phyloP scores from a whole-genome alignment of 2,329 filamentous ascomycete genomes.

The Ophiostoma angusticollis region DNA sequence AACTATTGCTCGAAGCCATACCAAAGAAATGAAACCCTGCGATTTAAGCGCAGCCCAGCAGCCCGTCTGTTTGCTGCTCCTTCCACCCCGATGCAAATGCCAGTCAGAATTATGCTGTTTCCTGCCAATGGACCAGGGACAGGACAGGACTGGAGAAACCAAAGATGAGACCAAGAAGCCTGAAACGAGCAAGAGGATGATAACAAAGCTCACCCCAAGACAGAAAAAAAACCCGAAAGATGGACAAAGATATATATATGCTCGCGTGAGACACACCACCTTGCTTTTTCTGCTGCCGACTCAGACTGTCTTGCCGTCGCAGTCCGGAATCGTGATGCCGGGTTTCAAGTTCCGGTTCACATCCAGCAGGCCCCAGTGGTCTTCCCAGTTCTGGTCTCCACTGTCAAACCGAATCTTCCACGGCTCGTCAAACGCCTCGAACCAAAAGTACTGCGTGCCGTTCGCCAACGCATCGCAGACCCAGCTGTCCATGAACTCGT shows the following conservation, averaged over 20 bases:
- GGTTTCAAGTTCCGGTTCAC: slow-evolving; percentile 70
- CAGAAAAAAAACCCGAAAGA: background rate
- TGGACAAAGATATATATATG: too few species aligned
- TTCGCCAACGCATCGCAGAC: slow-evolving; percentile 70
- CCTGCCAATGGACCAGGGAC: too few species aligned
- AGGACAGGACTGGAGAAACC: too few species aligned
- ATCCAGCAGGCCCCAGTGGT: slow-evolving; percentile 90
- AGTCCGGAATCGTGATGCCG: slow-evolving; percentile 78
- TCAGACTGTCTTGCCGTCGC: slow-evolving; percentile 57
- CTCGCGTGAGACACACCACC: too few species aligned
- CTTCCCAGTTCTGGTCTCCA: slow-evolving; percentile 67
- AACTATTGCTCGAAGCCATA: too few species aligned
- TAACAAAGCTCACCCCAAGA: background rate
- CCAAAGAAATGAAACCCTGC: too few species aligned
- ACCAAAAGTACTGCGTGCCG: slow-evolving; percentile 92
- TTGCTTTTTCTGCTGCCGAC: background rate
- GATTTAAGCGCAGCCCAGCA: too few species aligned
- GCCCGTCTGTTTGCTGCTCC: too few species aligned
- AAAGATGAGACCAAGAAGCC: too few species aligned
- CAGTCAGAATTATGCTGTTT: too few species aligned
- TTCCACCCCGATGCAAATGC: too few species aligned
- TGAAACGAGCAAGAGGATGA: background rate
- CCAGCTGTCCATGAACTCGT: slow-evolving; percentile 75
- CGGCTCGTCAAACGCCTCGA: slow-evolving; percentile 91
- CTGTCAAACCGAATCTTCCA: slow-evolving; percentile 76